Percentiles rank a stretch among this genome's conserved stretches.
Evolutionary conservation across 2,329 filamentous ascomycete species (phyloP).

Genomic region (Colletotrichum tanaceti): DNA sequence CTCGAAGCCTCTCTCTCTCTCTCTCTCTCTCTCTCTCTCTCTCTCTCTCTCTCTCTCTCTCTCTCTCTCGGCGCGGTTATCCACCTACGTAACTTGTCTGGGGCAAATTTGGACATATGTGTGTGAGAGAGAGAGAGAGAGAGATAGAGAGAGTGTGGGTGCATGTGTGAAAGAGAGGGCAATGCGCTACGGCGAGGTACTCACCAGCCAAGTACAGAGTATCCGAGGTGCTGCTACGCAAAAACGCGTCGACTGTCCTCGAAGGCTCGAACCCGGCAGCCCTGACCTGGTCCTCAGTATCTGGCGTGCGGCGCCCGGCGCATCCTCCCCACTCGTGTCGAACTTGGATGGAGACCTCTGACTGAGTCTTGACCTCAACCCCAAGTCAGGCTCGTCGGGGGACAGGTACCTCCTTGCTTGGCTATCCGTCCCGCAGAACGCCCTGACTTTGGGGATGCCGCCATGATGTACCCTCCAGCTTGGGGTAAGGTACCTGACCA

Average conservation of each 20-base stretch:
- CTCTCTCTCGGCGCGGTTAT: constrained; percentile 20
- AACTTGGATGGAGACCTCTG: constrained; percentile 35
- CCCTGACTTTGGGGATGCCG: neutral
- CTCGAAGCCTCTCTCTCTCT: too few species aligned
- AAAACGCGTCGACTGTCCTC: constrained; percentile 12
- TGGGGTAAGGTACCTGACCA: neutral
- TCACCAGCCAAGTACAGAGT: constrained; percentile 34
- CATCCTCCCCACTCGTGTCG: constrained; percentile 35
- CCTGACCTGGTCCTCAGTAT: constrained; percentile 37
- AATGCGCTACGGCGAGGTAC: constrained; percentile 22
- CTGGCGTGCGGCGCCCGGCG: constrained; percentile 29
- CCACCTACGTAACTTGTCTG: constrained; percentile 13
- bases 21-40: too few species aligned
- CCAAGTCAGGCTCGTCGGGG: constrained; percentile 25
- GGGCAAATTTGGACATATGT: neutral
- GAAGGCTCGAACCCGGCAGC: constrained; percentile 35
- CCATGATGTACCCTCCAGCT: constrained; percentile 8
- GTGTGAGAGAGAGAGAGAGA: neutral
- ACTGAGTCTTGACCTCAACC: constrained; percentile 27
- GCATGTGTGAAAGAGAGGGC: neutral
- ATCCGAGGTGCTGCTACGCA: constrained; percentile 19
- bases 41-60: neutral
- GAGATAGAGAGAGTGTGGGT: neutral
- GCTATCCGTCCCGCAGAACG: constrained; percentile 8
- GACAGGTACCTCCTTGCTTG: constrained; percentile 24